Conservation (phyloP, 2,329 filamentous ascomycete genomes). For the Rhinocladiella mackenziei region DNA sequence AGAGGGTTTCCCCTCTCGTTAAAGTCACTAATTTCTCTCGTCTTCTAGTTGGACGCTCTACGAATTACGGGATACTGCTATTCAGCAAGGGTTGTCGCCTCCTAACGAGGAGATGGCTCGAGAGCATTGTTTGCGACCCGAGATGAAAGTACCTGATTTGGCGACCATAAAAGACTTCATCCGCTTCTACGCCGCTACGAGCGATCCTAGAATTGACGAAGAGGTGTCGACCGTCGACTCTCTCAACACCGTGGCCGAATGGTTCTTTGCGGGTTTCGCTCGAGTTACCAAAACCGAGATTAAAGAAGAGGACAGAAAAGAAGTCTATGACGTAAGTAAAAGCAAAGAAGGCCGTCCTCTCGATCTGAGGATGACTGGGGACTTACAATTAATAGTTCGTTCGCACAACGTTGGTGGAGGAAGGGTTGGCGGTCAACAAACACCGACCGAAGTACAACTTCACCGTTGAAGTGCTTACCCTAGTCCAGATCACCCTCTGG, state of each 20-base stretch:
- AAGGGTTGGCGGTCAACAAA: conserved; percentile 24
- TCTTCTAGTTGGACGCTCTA: too few species aligned
- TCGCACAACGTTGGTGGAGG: neutral
- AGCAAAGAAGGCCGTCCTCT: too few species aligned
- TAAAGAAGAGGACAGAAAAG: conserved; percentile 12
- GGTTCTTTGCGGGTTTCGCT: conserved; percentile 20
- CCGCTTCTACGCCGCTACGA: conserved; percentile 17
- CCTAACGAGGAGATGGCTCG: too few species aligned
- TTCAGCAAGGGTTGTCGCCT: too few species aligned
- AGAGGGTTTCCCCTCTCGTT: too few species aligned
- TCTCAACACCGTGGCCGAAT: conserved; percentile 11
- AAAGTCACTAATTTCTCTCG: too few species aligned
- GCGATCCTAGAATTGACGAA: conserved; percentile 6
- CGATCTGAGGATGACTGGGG: neutral
- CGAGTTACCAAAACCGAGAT: conserved; percentile 9
- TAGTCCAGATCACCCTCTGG: conserved; percentile 15
- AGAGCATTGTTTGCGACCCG: neutral
- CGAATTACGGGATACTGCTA: too few species aligned
- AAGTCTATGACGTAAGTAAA: conserved; percentile 21
- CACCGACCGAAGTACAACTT: conserved; percentile 22
- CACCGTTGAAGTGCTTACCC: conserved; percentile 8
- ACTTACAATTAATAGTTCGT: conserved; percentile 6
- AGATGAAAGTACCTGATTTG: conserved; percentile 11
- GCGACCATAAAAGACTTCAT: conserved; percentile 24
- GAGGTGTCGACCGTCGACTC: conserved; percentile 17